phyloP scores from a whole-genome alignment of 1,284 basidiomycete species.

The Coniophora puteana region DNA sequence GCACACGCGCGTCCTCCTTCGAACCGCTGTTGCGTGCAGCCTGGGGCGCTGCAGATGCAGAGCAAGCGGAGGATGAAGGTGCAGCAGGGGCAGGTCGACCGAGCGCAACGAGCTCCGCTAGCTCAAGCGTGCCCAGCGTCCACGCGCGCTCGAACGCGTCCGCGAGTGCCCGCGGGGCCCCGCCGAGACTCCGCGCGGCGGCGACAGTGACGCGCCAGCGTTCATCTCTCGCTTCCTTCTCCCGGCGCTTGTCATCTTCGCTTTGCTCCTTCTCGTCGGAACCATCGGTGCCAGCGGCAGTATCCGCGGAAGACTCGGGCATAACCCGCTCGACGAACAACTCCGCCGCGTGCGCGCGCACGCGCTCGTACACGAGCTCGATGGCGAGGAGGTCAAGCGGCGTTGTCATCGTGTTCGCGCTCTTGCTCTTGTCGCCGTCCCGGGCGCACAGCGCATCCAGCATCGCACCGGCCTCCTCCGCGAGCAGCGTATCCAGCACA shows the following conservation, averaged over 20 bases:
- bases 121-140: slow-evolving; percentile 26
- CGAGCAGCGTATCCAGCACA: slow-evolving; percentile 46
- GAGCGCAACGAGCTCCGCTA: too few species aligned
- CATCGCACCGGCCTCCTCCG: slow-evolving; percentile 44
- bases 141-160: slow-evolving; percentile 52
- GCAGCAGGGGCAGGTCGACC: too few species aligned
- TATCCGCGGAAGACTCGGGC: slow-evolving; percentile 22
- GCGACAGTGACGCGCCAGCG: slow-evolving; percentile 46
- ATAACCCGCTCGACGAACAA: slow-evolving; percentile 50
- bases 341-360: slow-evolving; percentile 45
- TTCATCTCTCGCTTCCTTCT: slow-evolving; percentile 34
- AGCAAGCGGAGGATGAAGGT: too few species aligned
- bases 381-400: slow-evolving; percentile 51
- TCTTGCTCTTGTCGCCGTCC: slow-evolving; percentile 11
- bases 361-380: slow-evolving; percentile 42
- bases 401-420: too few species aligned
- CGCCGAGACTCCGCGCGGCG: slow-evolving; percentile 59
- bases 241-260: too few species aligned
- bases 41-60: too few species aligned
- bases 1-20: slow-evolving; percentile 41
- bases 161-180: slow-evolving; percentile 48
- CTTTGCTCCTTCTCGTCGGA: slow-evolving; percentile 25
- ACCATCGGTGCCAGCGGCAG: slow-evolving; percentile 1
- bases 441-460: too few species aligned
- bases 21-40: too few species aligned